Evolutionary conservation across 1,284 basidiomycete genomes (phyloP).

Genomic region (Stereum hirsutum): DNA sequence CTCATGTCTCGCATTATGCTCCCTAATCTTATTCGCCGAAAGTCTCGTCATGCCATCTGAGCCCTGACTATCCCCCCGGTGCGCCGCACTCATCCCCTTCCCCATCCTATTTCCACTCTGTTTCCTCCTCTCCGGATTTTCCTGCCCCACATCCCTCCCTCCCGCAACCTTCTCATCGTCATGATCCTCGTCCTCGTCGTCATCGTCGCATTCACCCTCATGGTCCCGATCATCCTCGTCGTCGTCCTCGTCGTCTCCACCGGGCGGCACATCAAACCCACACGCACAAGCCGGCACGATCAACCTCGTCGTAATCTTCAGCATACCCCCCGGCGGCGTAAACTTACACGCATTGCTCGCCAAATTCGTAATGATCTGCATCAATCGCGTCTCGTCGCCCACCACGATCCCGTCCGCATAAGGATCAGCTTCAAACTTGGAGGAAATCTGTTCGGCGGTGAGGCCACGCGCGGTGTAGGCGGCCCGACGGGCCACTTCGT

Average conservation of each 20-base stretch:
- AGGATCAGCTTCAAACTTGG: constrained; percentile 31
- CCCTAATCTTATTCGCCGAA: constrained; percentile 35
- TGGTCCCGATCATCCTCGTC: constrained; percentile 50
- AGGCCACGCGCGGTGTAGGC: constrained; percentile 51
- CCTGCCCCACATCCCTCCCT: neutral
- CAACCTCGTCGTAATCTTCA: constrained; percentile 52
- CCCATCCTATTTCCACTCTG: too few relatives aligned
- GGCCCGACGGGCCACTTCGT: constrained; percentile 52
- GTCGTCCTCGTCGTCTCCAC: constrained; percentile 59
- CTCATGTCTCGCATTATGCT: constrained; percentile 36
- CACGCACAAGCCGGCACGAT: constrained; percentile 31
- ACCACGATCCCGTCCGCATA: constrained; percentile 58
- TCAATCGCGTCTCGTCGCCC: constrained; percentile 73
- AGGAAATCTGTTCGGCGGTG: constrained; percentile 26
- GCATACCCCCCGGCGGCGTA: constrained; percentile 63
- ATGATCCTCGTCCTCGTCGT: neutral
- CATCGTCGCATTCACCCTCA: neutral
- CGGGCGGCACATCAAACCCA: constrained; percentile 13
- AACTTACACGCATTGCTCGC: constrained; percentile 77
- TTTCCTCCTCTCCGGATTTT: constrained; percentile 7
- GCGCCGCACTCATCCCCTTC: too few relatives aligned
- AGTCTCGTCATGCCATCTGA: constrained; percentile 21
- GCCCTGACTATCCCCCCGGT: neutral
- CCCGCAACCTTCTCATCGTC: neutral
- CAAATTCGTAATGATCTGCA: constrained; percentile 75